These are phyloP conservation scores for Eucalyptus melliodora DNA, from an alignment of 345 rosid species.

Conservation along the genomic window DNA sequence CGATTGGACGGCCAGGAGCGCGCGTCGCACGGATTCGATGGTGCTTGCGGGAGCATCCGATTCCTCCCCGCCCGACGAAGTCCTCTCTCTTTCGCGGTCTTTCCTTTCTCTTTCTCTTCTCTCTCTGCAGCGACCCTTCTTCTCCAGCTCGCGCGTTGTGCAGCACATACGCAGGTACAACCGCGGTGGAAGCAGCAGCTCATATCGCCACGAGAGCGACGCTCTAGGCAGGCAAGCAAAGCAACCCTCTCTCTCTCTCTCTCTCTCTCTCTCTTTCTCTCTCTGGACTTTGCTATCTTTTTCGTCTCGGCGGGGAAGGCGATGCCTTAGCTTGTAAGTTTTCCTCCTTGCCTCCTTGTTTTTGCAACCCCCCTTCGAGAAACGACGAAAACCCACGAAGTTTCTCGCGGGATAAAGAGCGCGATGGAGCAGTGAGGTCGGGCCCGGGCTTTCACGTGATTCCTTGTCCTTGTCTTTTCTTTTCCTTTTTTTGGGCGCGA, in stretches of 20 bases:
- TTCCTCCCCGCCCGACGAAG: neutral
- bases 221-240: neutral
- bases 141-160: neutral
- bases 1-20: neutral
- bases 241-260: neutral
- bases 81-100: neutral
- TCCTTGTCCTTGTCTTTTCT: neutral
- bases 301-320: neutral
- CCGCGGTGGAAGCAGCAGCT: neutral
- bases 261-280: neutral
- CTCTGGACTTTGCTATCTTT: neutral
- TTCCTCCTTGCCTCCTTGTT: neutral
- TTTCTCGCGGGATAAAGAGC: neutral
- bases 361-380: neutral
- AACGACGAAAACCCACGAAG: neutral
- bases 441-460: neutral
- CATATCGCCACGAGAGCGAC: neutral
- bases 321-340: neutral
- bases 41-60: neutral
- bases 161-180: neutral
- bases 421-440: neutral
- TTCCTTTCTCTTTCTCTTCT: neutral
- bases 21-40: neutral
- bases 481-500: neutral
- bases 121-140: neutral